Evolutionary conservation across 129 eudicot genomes (phyloP), one percentile per base, ranked within the genome.

Genomic region (Gnaphalium uliginosum): DNA sequence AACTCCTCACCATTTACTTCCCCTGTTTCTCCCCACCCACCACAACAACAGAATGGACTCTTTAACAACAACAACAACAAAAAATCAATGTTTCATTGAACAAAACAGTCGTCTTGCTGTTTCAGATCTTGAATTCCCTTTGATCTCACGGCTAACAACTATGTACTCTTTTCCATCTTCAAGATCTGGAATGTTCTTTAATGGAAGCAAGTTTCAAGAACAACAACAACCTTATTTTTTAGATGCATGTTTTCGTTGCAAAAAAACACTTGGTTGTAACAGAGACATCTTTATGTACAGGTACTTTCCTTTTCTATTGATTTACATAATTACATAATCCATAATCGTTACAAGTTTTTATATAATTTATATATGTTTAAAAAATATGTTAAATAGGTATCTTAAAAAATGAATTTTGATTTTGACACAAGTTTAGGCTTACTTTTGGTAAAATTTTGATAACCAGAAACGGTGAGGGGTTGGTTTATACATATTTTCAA

Each of bases 271-370:
- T n/a, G 85, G 85, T 29, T 78, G 27, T 37, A 86, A 86, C 79
- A 50, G 68, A 66, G 90, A 86, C 61, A 86, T 86, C 81, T 86
- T 80, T 83, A 86, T 86, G 90, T 86, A 86, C 90, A 86, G 87
- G 90, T 70, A 43, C 4, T 22, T 21, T 15, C 11, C 29, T 18
- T 4, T 43, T 48, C n/a, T 23, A n/a, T 15, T 53, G 10, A 24
- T 53, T 72, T 5, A 10, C 50, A 32, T 32, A 2, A 29, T 19
- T 29, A n/a, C n/a, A n/a, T n/a, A n/a, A n/a, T 1, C 10, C 39
- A 35, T 35, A 35, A 35, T 35, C 8, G 39, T 35, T 35, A 30
- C 33, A 35, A 35, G 10, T 35, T 35, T 35, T 35, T 8, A 35
- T 54, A 24, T 0, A n/a, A 54, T 17, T 41, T 10, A 41, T 1